Percentiles rank a stretch among this genome's conserved stretches.
Evolutionary conservation across 108 stramenopile species (phyloP).

Genomic region (Aurantiochytrium sp.): DNA sequence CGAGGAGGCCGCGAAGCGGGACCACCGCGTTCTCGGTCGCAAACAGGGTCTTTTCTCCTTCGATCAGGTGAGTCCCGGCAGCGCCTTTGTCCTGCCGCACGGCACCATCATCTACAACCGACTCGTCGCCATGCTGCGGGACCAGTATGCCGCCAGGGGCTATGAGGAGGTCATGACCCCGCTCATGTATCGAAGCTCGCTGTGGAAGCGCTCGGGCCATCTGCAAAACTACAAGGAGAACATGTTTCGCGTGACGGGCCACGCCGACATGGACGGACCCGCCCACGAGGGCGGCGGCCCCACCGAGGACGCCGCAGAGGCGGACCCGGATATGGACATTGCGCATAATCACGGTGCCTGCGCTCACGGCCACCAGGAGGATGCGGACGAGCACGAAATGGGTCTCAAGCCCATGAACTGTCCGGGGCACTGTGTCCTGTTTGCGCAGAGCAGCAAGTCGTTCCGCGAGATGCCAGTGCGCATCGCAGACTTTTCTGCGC

Average conservation of each 20-base stretch:
- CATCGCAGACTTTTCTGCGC: constrained; percentile 32
- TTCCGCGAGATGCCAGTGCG: constrained; percentile 38
- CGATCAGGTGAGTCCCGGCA: constrained; percentile 83
- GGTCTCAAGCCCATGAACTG: constrained; percentile 96
- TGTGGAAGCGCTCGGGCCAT: constrained; percentile 98
- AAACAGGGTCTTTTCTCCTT: constrained; percentile 91
- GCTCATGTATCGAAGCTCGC: constrained; percentile 88
- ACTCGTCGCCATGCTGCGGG: constrained; percentile 93
- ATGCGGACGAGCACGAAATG: neutral
- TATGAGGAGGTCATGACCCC: constrained; percentile 96
- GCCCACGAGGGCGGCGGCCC: neutral
- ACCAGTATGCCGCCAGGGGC: constrained; percentile 65
- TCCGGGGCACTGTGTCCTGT: constrained; percentile 92
- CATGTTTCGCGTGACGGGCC: constrained; percentile 68
- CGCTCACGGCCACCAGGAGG: neutral
- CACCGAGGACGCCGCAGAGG: neutral
- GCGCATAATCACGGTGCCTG: constrained; percentile 12
- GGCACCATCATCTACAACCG: constrained; percentile 77
- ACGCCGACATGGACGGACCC: neutral
- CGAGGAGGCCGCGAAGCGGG: constrained; percentile 92
- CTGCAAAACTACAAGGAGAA: constrained; percentile 91
- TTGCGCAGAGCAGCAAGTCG: neutral
- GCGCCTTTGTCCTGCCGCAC: constrained; percentile 88
- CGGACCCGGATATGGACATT: neutral
- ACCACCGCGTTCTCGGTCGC: constrained; percentile 91